A percentile compares a stretch with the other conserved stretches of the same genome.
These are phyloP conservation scores for Leptographium radiaticola DNA, from an alignment of 2,329 filamentous ascomycete genomes.

Conservation along the genomic window DNA sequence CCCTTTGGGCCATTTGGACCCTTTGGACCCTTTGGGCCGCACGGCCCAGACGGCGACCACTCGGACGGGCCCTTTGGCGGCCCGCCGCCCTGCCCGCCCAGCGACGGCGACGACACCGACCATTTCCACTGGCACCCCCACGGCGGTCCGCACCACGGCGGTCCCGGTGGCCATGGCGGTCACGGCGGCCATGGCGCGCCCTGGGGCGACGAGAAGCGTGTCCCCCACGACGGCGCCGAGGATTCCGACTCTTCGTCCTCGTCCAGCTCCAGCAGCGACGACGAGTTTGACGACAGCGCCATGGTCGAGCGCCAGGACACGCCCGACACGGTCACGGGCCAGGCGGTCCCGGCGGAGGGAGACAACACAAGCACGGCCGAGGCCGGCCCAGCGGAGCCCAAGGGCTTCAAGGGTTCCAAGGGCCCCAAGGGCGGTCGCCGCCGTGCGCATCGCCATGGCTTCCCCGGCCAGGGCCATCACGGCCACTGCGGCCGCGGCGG, in stretches of 20 bases:
- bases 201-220: conserved; percentile 3
- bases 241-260: not conserved
- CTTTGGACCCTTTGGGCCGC: not conserved
- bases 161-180: conserved; percentile 5
- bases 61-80: no score
- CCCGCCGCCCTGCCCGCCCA: no score
- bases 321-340: conserved; percentile 17
- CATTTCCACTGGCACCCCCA: not conserved
- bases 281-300: conserved; percentile 8
- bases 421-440: conserved; percentile 9
- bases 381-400: not conserved
- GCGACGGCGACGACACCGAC: no score
- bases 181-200: not conserved
- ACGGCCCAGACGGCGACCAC: no score
- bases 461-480: conserved; percentile 6
- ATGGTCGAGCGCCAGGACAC: conserved; percentile 19
- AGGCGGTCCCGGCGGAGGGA: not conserved
- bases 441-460: conserved; percentile 15
- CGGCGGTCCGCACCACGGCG: conserved; percentile 5
- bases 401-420: not conserved
- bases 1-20: no score
- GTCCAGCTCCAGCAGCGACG: not conserved
- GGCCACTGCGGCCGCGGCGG: conserved; percentile 2
- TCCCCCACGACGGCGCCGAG: not conserved
- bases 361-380: conserved; percentile 1